Percentiles rank a stretch among this genome's conserved stretches.
Conservation (phyloP, 495 filamentous ascomycete species). For the Aspergillus homomorphus region DNA sequence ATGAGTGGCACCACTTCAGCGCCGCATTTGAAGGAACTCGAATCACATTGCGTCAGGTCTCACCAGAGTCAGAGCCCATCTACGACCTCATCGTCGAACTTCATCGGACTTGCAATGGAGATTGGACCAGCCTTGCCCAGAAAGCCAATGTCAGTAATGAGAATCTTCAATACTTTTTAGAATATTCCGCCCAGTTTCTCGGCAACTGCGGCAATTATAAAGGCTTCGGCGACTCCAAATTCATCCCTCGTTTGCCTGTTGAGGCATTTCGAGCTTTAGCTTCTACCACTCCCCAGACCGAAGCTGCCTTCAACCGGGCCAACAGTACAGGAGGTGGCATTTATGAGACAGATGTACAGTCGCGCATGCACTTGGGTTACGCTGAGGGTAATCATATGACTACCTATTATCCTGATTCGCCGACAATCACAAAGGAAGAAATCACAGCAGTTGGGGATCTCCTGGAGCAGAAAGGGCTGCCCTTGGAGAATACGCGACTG, state of each 20-base stretch:
- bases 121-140: slow-evolving; percentile 70
- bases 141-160: slow-evolving; percentile 68
- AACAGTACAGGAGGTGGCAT: slow-evolving; percentile 60
- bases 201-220: slow-evolving; percentile 96
- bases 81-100: slow-evolving; percentile 87
- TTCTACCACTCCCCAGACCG: slow-evolving; percentile 55
- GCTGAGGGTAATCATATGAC: slow-evolving; percentile 79
- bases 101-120: slow-evolving; percentile 66
- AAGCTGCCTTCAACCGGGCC: slow-evolving; percentile 60
- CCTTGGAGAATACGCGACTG: slow-evolving; percentile 85
- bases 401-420: slow-evolving; percentile 88
- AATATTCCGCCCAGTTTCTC: slow-evolving; percentile 85
- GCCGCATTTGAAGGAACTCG: slow-evolving; percentile 82
- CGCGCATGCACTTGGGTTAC: slow-evolving; percentile 82
- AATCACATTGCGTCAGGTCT: slow-evolving; percentile 83
- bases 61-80: slow-evolving; percentile 85
- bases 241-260: slow-evolving; percentile 73
- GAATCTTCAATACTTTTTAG: slow-evolving; percentile 70
- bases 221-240: slow-evolving; percentile 92
- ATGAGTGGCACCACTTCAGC: slow-evolving; percentile 37
- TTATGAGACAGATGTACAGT: slow-evolving; percentile 62
- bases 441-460: slow-evolving; percentile 69
- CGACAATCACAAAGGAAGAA: slow-evolving; percentile 80
- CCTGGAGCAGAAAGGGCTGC: slow-evolving; percentile 68
- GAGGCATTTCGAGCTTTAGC: slow-evolving; percentile 70